A percentile compares a stretch with the other conserved stretches of the same genome.
phyloP scores from a whole-genome alignment of 2,329 filamentous ascomycete species.

The Alternaria gaisen region DNA sequence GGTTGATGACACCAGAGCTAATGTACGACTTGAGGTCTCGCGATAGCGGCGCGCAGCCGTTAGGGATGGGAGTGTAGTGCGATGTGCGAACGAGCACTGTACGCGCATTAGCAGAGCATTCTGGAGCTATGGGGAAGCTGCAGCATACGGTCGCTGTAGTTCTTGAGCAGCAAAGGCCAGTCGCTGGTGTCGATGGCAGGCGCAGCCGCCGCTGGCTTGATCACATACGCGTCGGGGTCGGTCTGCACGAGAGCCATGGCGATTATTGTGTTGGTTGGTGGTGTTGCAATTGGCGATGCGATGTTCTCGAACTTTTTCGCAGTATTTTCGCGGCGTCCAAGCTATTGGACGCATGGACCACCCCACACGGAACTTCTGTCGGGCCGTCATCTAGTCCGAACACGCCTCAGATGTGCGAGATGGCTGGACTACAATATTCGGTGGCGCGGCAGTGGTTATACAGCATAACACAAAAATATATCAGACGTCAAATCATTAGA shows the following conservation, averaged over 20 bases:
- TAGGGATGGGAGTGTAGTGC: slow-evolving; percentile 96
- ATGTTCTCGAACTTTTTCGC: slow-evolving; percentile 39
- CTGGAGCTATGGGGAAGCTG: slow-evolving; percentile 43
- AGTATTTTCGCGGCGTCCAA: slow-evolving; percentile 23
- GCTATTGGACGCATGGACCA: slow-evolving; percentile 18
- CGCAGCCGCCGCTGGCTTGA: slow-evolving; percentile 88
- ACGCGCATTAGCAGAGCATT: slow-evolving; percentile 33
- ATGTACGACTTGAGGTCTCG: slow-evolving; percentile 97
- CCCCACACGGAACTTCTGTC: slow-evolving; percentile 5
- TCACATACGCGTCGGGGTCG: slow-evolving; percentile 75
- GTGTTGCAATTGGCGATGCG: slow-evolving; percentile 40
- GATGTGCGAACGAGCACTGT: slow-evolving; percentile 89
- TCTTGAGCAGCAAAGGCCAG: slow-evolving; percentile 94
- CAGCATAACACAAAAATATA: neutral
- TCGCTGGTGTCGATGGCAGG: slow-evolving; percentile 84
- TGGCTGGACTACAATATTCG: neutral
- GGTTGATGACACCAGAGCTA: slow-evolving; percentile 96
- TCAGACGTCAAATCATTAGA: neutral
- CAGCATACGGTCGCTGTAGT: slow-evolving; percentile 87
- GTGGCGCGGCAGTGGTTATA: neutral
- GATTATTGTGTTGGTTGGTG: slow-evolving; percentile 29
- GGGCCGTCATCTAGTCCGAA: slow-evolving; percentile 8
- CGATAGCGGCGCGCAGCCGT: slow-evolving; percentile 88
- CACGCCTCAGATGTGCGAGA: neutral
- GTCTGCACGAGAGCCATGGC: slow-evolving; percentile 50